Evolutionary conservation across 2,329 filamentous ascomycete species (phyloP), one percentile per base, ranked within the genome.

Genomic region (Paecilomyces fulvus): DNA sequence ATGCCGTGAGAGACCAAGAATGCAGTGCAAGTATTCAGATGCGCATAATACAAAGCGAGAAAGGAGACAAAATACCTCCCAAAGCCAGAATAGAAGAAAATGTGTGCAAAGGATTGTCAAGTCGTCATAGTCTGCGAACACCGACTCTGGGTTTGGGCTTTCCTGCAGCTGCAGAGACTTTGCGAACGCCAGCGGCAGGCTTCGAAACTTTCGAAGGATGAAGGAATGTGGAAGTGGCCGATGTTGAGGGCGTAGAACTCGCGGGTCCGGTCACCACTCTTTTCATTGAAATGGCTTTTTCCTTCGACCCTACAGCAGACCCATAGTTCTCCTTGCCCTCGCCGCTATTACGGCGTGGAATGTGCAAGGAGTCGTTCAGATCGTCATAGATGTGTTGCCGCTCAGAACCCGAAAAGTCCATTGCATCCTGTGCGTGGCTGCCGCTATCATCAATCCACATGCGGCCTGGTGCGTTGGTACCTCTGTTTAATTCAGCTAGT

Each of bases 61-160:
- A 37, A n/a, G n/a, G n/a, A n/a, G n/a, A 12, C 33, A 37, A 37
- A n/a, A 37, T 14, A 37, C 33, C 10, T 28, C 25, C 25, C 25
- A 28, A 28, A 3, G 12, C 33, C 33, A 37, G 33, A 14, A 37
- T 28, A 37, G 3, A 37, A 37, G 33, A 12, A 37, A 14, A n/a
- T 6, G 33, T 12, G n/a, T n/a, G 33, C 33, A 37, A 14, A 28
- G 25, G 25, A 28, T 28, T 37, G 10, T n/a, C 31, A 33, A 33
- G n/a, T 14, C 12, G 12, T 65, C 56, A 73, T 33, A 73, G 60
- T 50, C 71, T 64, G 33, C 71, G 68, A 28, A 73, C 61, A 0
- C 71, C 71, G 51, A 70, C 65, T 12, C 71, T 65, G 1, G 71
- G 65, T 56, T 73, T 73, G 6, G 60, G 30, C 52, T 70, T 72